Evolutionary conservation across 192 early-diverging fungal species (phyloP).

Genomic region (Gamsiella multidivaricata): DNA sequence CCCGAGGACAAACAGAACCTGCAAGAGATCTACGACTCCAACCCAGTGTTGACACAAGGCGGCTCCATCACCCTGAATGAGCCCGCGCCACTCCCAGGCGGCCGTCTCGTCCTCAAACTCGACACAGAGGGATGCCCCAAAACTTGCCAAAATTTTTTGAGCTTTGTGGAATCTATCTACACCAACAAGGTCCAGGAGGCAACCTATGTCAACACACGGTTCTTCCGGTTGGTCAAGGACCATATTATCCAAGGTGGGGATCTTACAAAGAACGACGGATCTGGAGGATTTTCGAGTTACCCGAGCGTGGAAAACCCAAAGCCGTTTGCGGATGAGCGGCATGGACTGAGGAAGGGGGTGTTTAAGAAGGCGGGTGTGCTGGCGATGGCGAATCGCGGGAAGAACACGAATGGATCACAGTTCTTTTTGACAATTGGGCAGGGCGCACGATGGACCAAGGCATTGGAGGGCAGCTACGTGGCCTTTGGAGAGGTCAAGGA

Average conservation of each 20-base stretch:
- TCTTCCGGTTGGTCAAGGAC: slow-evolving; percentile 50
- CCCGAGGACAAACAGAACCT: slow-evolving; percentile 36
- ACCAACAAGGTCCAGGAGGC: slow-evolving; percentile 46
- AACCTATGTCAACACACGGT: slow-evolving; percentile 40
- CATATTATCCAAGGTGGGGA: slow-evolving; percentile 53
- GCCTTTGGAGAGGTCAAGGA: slow-evolving; percentile 46
- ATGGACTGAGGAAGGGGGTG: slow-evolving; percentile 43
- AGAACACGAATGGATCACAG: slow-evolving; percentile 53
- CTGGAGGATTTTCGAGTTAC: slow-evolving; percentile 35
- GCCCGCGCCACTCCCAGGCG: slow-evolving; percentile 38
- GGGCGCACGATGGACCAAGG: slow-evolving; percentile 39
- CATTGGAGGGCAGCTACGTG: slow-evolving; percentile 40
- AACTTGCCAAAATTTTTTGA: slow-evolving; percentile 41
- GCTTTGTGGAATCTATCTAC: slow-evolving; percentile 40
- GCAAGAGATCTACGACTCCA: slow-evolving; percentile 51
- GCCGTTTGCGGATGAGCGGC: slow-evolving; percentile 43
- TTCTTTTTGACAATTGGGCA: slow-evolving; percentile 50
- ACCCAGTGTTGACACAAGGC: slow-evolving; percentile 34
- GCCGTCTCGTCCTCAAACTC: slow-evolving; percentile 30
- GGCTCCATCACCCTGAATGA: slow-evolving; percentile 39
- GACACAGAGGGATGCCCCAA: slow-evolving; percentile 42
- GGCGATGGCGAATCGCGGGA: slow-evolving; percentile 50
- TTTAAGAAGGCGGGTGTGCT: slow-evolving; percentile 38
- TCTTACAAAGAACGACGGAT: slow-evolving; percentile 49
- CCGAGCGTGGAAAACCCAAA: slow-evolving; percentile 48